phyloP scores from a whole-genome alignment of 805 yeast genomes.

The Wickerhamomyces pijperi region DNA sequence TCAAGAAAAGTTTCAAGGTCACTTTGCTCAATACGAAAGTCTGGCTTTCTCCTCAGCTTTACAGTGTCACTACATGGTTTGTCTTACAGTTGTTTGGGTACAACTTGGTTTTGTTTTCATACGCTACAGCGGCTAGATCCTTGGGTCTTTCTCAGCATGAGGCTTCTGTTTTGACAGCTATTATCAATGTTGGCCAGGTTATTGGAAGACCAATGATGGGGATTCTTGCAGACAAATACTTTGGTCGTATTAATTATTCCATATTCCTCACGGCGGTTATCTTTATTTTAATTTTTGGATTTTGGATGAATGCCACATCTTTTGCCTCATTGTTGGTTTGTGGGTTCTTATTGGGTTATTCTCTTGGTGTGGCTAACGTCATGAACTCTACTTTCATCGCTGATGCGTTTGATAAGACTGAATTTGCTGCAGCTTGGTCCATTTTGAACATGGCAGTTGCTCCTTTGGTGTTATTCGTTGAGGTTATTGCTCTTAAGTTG shows the following conservation, averaged over 20 bases:
- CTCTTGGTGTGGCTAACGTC: constrained; percentile 34
- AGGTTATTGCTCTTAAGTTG: constrained; percentile 43
- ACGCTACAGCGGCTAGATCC: constrained; percentile 34
- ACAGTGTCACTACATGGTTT: constrained; percentile 26
- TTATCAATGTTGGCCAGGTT: constrained; percentile 35
- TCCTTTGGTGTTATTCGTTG: constrained; percentile 33
- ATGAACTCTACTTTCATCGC: constrained; percentile 31
- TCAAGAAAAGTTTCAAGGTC: constrained; percentile 13
- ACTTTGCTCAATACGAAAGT: constrained; percentile 25
- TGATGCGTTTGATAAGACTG: constrained; percentile 25
- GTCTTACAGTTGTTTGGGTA: constrained; percentile 28
- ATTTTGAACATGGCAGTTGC: constrained; percentile 23
- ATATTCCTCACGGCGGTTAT: constrained; percentile 23
- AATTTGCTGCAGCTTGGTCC: constrained; percentile 30
- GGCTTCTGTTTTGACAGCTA: constrained; percentile 34
- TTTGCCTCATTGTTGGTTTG: constrained; percentile 29
- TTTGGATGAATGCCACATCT: constrained; percentile 34
- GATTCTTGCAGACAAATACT: constrained; percentile 27
- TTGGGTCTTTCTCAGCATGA: constrained; percentile 35
- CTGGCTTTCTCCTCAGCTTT: constrained; percentile 20
- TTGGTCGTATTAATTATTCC: constrained; percentile 36
- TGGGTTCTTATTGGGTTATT: constrained; percentile 30
- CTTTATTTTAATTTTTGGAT: constrained; percentile 28
- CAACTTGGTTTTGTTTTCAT: constrained; percentile 31
- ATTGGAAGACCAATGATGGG: constrained; percentile 42